These are phyloP conservation scores for Cytospora schulzeri DNA, from an alignment of 2,329 filamentous ascomycete species.

Conservation along the genomic window DNA sequence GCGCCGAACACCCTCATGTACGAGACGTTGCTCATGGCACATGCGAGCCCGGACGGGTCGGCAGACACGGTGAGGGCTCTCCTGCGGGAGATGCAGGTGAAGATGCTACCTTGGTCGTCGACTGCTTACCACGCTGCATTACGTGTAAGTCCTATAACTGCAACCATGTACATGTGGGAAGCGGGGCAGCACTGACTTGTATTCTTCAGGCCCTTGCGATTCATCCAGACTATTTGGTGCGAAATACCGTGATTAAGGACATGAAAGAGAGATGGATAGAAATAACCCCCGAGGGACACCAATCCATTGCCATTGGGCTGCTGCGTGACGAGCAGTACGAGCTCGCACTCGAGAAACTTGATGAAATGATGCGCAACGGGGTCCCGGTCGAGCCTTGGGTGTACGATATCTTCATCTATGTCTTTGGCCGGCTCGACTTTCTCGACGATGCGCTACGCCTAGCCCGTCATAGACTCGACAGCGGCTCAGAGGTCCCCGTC, in stretches of 20 bases:
- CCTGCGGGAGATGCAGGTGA: slow-evolving; percentile 71
- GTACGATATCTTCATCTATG: slow-evolving; percentile 75
- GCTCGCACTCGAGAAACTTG: slow-evolving; percentile 71
- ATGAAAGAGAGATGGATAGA: slow-evolving; percentile 75
- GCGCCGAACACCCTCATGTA: slow-evolving; percentile 64
- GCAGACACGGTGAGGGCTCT: slow-evolving; percentile 63
- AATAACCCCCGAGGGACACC: slow-evolving; percentile 62
- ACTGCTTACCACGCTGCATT: slow-evolving; percentile 72
- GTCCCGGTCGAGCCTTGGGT: slow-evolving; percentile 69
- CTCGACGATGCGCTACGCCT: slow-evolving; percentile 76
- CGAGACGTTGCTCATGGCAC: slow-evolving; percentile 72
- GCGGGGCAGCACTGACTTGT: background rate
- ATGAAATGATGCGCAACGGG: slow-evolving; percentile 62
- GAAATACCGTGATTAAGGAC: slow-evolving; percentile 69
- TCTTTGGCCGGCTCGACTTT: slow-evolving; percentile 71
- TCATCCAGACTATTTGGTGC: slow-evolving; percentile 82
- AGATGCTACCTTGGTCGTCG: slow-evolving; percentile 64
- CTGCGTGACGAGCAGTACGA: slow-evolving; percentile 84
- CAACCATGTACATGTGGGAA: background rate
- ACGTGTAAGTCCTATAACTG: slow-evolving; percentile 48
- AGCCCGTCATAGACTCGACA: slow-evolving; percentile 56
- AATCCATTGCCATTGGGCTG: slow-evolving; percentile 71
- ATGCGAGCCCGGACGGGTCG: slow-evolving; percentile 68
- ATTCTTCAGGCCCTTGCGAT: slow-evolving; percentile 65
- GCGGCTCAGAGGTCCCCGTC: slow-evolving; percentile 40